Conservation (phyloP, 129 eudicot species). For the Solidago caesia region DNA sequence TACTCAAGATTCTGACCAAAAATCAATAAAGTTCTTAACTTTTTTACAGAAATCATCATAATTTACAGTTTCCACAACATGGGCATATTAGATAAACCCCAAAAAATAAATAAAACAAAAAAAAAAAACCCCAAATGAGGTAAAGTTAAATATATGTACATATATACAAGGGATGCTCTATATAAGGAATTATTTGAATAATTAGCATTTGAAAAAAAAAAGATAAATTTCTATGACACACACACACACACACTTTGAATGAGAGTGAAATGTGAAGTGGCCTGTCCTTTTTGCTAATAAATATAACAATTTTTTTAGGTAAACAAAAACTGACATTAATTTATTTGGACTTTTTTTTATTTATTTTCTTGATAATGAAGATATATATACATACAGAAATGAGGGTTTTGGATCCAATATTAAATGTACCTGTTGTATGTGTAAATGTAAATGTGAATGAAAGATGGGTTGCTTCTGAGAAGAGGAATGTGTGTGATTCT, state of each 20-base stretch:
- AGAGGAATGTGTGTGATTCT: constrained; percentile 29
- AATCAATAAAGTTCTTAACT: constrained; percentile 15
- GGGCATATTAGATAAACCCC: background rate
- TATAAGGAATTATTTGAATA: constrained; percentile 32
- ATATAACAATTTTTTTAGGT: constrained; percentile 9
- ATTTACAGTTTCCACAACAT: background rate
- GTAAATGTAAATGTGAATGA: constrained; percentile 1
- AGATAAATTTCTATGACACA: constrained; percentile 34
- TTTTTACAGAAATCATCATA: constrained; percentile 18
- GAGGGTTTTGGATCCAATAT: constrained; percentile 36
- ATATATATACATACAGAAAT: constrained; percentile 8
- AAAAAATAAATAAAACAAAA: background rate
- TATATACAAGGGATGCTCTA: constrained; percentile 29
- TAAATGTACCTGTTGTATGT: constrained; percentile 27
- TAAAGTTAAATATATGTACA: constrained; percentile 12
- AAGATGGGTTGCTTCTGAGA: constrained; percentile 30
- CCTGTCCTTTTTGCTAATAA: constrained; percentile 37
- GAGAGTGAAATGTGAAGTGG: constrained; percentile 28
- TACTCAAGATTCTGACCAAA: constrained; percentile 17
- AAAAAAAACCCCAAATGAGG: constrained; percentile 30
- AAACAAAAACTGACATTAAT: constrained; percentile 36
- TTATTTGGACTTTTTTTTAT: constrained; percentile 1
- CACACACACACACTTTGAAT: constrained; percentile 25
- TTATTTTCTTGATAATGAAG: constrained; percentile 4
- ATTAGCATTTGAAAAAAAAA: constrained; percentile 21